phyloP scores from a whole-genome alignment of 148 eudicot species.

The Silene uniflora region DNA sequence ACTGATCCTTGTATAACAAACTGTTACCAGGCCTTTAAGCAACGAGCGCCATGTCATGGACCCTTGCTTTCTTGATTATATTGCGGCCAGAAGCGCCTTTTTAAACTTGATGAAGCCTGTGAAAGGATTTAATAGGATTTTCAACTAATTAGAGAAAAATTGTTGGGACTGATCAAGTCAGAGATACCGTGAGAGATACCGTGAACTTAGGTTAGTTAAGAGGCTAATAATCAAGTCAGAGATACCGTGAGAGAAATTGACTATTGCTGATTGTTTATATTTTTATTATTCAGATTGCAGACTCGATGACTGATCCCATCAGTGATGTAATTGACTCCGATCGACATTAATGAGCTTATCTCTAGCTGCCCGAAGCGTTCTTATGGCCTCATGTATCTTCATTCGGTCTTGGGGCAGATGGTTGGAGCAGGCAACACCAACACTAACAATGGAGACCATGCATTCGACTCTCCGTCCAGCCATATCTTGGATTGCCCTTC shows the following conservation, averaged over 20 bases:
- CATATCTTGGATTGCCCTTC: neutral
- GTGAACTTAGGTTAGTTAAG: too few species aligned
- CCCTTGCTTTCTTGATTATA: too few species aligned
- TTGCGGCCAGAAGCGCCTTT: too few species aligned
- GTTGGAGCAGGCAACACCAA: constrained; percentile 20
- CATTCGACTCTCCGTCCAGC: constrained; percentile 2
- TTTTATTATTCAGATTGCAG: neutral
- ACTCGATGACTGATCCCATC: neutral
- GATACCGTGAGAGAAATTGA: too few species aligned
- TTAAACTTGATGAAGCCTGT: too few species aligned
- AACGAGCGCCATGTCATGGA: neutral
- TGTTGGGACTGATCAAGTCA: too few species aligned
- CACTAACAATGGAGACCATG: neutral
- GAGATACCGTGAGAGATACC: too few species aligned
- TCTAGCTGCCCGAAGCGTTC: constrained; percentile 1
- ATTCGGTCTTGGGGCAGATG: neutral
- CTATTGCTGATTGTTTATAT: neutral
- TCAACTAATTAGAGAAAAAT: too few species aligned
- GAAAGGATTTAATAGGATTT: too few species aligned
- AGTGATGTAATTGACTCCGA: neutral
- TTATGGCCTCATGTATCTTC: constrained; percentile 12
- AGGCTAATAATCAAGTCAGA: too few species aligned
- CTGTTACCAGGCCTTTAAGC: too few species aligned
- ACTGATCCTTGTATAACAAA: too few species aligned
- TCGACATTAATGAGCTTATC: neutral